Conservation (phyloP, 768 basidiomycete genomes). For the Gloeophyllum trabeum region DNA sequence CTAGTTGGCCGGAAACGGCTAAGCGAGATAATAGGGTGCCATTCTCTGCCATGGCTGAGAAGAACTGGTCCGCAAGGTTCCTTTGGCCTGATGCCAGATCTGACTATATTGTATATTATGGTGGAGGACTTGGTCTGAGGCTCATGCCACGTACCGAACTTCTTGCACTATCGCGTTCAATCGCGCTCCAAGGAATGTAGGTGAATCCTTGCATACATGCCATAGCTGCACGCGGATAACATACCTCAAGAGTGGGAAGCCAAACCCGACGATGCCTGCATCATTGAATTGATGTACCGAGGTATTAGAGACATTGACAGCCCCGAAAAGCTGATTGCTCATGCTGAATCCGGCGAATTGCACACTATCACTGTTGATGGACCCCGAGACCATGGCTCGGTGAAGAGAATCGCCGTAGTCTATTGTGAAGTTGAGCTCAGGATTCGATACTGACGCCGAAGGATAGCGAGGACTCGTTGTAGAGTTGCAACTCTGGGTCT, state of each 20-base stretch:
- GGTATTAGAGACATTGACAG: slow-evolving; percentile 60
- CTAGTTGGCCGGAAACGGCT: slow-evolving; percentile 21
- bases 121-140: background rate
- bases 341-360: slow-evolving; percentile 40
- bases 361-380: slow-evolving; percentile 48
- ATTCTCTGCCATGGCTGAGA: slow-evolving; percentile 17
- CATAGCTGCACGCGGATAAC: too few species aligned
- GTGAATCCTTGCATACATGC: too few species aligned
- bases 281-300: slow-evolving; percentile 41
- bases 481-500: background rate
- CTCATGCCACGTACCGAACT: background rate
- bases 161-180: background rate
- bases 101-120: too few species aligned
- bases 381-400: slow-evolving; percentile 55
- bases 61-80: slow-evolving; percentile 10
- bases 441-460: background rate
- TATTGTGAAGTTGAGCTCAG: background rate
- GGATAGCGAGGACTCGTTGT: background rate
- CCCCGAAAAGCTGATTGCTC: slow-evolving; percentile 46
- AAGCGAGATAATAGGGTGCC: slow-evolving; percentile 23
- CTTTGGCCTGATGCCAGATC: too few species aligned
- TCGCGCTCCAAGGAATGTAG: background rate
- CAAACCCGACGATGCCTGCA: slow-evolving; percentile 63
- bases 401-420: slow-evolving; percentile 61
- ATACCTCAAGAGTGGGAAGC: slow-evolving; percentile 65